phyloP scores from a whole-genome alignment of 1,284 basidiomycete genomes.

The Pseudozyma tsukubaensis region DNA sequence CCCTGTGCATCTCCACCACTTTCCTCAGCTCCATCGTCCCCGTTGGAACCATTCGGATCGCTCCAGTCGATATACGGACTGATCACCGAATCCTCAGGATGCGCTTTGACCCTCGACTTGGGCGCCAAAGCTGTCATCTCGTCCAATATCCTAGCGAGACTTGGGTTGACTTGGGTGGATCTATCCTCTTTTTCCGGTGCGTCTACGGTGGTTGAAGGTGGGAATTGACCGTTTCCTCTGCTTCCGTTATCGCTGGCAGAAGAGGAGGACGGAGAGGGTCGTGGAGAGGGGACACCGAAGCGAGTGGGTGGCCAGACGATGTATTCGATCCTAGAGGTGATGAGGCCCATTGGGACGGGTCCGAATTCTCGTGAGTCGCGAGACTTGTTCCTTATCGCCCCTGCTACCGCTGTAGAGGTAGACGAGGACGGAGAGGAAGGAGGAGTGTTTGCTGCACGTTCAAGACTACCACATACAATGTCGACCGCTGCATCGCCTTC shows the following conservation, averaged over 20 bases:
- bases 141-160: constrained; percentile 38
- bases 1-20: neutral
- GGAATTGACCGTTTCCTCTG: constrained; percentile 9
- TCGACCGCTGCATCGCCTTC: constrained; percentile 72
- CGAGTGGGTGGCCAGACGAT: constrained; percentile 70
- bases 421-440: neutral
- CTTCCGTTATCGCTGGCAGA: neutral
- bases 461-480: constrained; percentile 26
- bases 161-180: constrained; percentile 43
- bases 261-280: constrained; percentile 18
- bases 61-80: constrained; percentile 44
- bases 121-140: constrained; percentile 29
- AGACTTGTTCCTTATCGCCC: constrained; percentile 15
- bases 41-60: constrained; percentile 5
- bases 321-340: constrained; percentile 69
- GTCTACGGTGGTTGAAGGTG: constrained; percentile 11
- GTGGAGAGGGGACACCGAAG: constrained; percentile 44
- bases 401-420: too few species aligned
- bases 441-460: constrained; percentile 26
- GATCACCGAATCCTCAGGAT: constrained; percentile 46
- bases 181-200: constrained; percentile 5
- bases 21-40: constrained; percentile 1
- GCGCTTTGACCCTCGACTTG: constrained; percentile 18
- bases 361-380: constrained; percentile 72
- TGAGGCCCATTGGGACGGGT: constrained; percentile 71